Base-by-base conservation (phyloP, 768 basidiomycete genomes). In the Agaricus blazei region DNA sequence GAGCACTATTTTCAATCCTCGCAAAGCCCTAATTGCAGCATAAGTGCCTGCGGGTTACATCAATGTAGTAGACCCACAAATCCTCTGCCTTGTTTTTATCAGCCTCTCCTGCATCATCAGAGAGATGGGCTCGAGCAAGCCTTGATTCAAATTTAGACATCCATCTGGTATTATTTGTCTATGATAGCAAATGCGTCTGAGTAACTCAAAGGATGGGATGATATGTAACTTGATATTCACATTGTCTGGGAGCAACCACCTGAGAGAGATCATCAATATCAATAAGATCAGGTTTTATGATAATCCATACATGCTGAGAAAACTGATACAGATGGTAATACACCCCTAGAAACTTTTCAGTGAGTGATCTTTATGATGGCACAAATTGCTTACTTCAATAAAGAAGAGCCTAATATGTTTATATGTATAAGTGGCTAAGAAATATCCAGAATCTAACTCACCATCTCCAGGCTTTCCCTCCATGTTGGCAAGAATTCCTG, bases 381-480 rank as follows among this genome's bases (percentile, higher is more conserved):
- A 19, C 43, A 31, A 36, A 58, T 37, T 23, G 2, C 59, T 48
- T 67, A 77, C 83, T 73, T 84, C 87, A 43, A 87, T 83, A 62
- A 76, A 84, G 64, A 88, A 88, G 29, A 88, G 60, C 86, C 84
- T 82, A 55, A 5, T 29, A 12, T 52, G 19, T 11, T 44, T 6
- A 23, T 19, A 12, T 28, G 24, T 27, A 47, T 4, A 19, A 56
- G 50, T 42, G n/a, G 27, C 28, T 38, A 23, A 34, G 7, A 8
- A 11, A 34, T 7, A 34, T 2, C 11, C 34, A 34, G 14, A 9
- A 31, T 41, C 9, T 52, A 11, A 54, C 71, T 60, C 58, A 81
- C 83, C 82, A 88, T 73, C 83, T 63, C 87, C 87, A 88, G 3
- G 82, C 85, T 72, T 74, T 0, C 84, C 85, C 51, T 88, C 77